Evolutionary conservation across 139 green algal genomes (phyloP), one percentile per base, ranked within the genome.

Genomic region (Asterochloris erici): DNA sequence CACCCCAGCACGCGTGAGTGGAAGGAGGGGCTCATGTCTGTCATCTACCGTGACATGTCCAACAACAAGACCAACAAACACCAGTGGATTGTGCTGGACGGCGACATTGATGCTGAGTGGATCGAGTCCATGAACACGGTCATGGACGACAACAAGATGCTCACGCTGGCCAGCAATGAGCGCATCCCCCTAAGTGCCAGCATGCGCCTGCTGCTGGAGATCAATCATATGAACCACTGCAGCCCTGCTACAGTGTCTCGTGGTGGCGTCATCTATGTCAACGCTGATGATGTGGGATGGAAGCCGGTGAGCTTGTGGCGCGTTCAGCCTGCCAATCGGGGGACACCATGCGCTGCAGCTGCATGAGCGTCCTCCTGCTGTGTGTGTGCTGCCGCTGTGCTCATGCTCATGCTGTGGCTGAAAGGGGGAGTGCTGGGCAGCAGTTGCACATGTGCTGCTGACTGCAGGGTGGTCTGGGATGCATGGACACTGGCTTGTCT

Each of bases 21-120:
- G 95, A 96, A 96, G 84, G 95, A 98, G 87, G 95, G 95, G 19
- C 85, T 98, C n/a, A 90, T 98, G 82, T 92, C 84, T 17, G 90
- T 94, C 24, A 96, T 91, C 16, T 97, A 96, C 90, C 91, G 94
- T 77, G 92, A 96, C 89, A 93, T 95, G 87, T 89, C 91, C 87
- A 96, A 96, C 88, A 91, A 86, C 79, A 73, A 82, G 60, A 90
- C 86, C 77, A 92, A 93, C 87, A 92, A 93, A 84, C 95, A 98
- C 89, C 94, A 98, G 86, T 98, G 95, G 95, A 98, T 98, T 81
- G 93, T 98, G 77, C 90, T 98, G 73, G 95, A 98, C 78, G 95
- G 95, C 61, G 95, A 98, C 88, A 98, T 98, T 79, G 95, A 98
- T 78, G 94, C 95, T 11, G 92, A 95, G 86, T 95, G 91, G 91